Evolutionary conservation across 2,329 filamentous ascomycete species (phyloP), one percentile per base, ranked within the genome.

Genomic region (Apiospora sp.): DNA sequence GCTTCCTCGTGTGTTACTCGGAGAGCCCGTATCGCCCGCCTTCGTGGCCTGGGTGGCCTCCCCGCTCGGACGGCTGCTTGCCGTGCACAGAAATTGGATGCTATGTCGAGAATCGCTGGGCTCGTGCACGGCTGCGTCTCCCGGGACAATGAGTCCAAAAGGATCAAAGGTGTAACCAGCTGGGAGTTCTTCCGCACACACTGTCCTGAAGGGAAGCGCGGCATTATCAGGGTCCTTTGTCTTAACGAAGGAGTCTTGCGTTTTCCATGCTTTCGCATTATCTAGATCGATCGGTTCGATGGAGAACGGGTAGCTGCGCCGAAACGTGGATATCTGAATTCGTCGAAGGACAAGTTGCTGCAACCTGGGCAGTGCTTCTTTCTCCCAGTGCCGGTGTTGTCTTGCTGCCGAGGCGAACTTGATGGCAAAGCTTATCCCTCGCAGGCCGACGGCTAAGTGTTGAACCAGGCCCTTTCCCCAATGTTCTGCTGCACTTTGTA

Each of bases 271-370:
- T 30, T 30, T 69, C 67, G 67, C 67, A 69, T 69, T 69, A 46
- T 34, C 46, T 22, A 69, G 43, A 69, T 69, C 67, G 46, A 43
- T 69, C 67, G 41, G 67, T 49, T 69, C 67, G 67, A 69, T 69
- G 67, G 67, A 46, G 44, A 46, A 48, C 44, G 44, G 27, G 67
- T 46, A 69, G 27, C 43, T 27, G 46, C 46, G 67, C 30, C 30
- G 41, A 46, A 43, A 51, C 67, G 37, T 37, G 43, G 46, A 48
- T 46, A 69, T 46, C 67, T 51, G 19, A 30, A 69, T 49, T 24
- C 67, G 67, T 48, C 67, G 67, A 48, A 43, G 30, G 43, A 69
- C 67, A 34, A 69, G 44, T 48, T 69, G 67, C 30, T 69, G 67
- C 37, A 69, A 48, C 30, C 67, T 69, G 37, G 67, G 67, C 67